Evolutionary conservation across 176 grass and related monocot species (phyloP), one percentile per base, ranked within the genome.

Genomic region (Carex myosuroides): DNA sequence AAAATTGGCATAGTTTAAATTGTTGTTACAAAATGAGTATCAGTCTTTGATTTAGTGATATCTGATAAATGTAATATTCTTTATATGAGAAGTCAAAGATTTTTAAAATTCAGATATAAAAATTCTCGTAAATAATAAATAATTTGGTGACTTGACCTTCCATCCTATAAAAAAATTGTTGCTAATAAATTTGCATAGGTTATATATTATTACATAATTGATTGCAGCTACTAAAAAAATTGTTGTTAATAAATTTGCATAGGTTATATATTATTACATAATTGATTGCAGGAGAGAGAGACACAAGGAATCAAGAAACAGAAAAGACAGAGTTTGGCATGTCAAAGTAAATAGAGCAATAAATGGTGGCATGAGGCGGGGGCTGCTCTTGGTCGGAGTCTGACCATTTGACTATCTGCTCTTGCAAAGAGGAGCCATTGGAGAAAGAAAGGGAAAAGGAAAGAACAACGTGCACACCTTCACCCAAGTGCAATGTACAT

Each of bases 361-460:
- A 75, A 75, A 75, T 75, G 71, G 44, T 75, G 71, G 44, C 20
- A 29, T 50, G n/a, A 73, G 70, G 42, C n/a, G 39, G n/a, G 20
- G 11, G 21, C n/a, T 75, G 37, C 69, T 48, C n/a, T 53, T 11
- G 44, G 69, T 72, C 69, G 20, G 44, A 75, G 10, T 53, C 71
- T 53, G 71, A 75, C 10, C 44, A 2, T 75, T 75, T 75, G 71
- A 75, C 71, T 75, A 54, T 75, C 71, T 75, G 71, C 44, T 75
- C 71, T 53, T 46, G 71, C 71, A 75, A 54, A 53, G 46, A 75
- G 71, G 44, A 26, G 71, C 46, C 71, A 48, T 75, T 3, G 44
- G 71, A 75, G 71, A 75, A 54, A 75, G 46, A 53, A 75, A 75
- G 71, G 71, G 46, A 53, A 75, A 52, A 46, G 8, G 5, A 50